Evolutionary conservation across 129 eudicot species (phyloP).

Genomic region (Flaveria linearis): DNA sequence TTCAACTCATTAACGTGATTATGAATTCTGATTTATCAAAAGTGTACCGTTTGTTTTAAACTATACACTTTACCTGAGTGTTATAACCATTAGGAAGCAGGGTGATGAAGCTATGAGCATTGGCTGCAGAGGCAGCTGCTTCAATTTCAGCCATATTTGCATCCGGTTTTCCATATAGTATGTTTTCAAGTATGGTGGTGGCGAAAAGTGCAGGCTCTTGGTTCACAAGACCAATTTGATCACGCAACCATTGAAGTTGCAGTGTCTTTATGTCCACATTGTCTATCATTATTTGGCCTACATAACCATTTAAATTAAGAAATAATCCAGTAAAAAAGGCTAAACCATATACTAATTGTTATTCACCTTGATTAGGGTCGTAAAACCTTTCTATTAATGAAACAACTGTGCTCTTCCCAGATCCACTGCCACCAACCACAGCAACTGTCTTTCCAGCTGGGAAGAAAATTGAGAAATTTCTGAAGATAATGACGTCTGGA

Average conservation of each 20-base stretch:
- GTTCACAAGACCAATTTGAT: conserved; percentile 90
- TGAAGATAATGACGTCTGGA: conserved; percentile 87
- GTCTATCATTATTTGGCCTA: conserved; percentile 88
- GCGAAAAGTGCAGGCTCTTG: conserved; percentile 99
- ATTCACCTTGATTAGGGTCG: conserved; percentile 86
- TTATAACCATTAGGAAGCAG: conserved; percentile 89
- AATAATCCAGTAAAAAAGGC: not conserved
- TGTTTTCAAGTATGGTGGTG: conserved; percentile 93
- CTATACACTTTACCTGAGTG: conserved; percentile 65
- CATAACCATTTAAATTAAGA: conserved; percentile 1
- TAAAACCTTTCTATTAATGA: conserved; percentile 88
- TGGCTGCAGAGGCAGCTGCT: conserved; percentile 89
- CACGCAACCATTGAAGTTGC: conserved; percentile 81
- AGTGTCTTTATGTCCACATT: conserved; percentile 79
- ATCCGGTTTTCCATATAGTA: conserved; percentile 85
- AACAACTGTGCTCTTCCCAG: conserved; percentile 97
- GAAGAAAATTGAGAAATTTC: conserved; percentile 79
- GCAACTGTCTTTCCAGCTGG: conserved; percentile 98
- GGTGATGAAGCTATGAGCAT: conserved; percentile 91
- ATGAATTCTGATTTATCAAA: not conserved
- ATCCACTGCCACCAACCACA: conserved; percentile 97
- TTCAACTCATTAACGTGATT: not conserved
- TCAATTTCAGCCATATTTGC: conserved; percentile 84
- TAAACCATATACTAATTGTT: not conserved
- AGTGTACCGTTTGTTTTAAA: not conserved